phyloP scores from a whole-genome alignment of 768 basidiomycete species.

The Fomitopsis serialis region DNA sequence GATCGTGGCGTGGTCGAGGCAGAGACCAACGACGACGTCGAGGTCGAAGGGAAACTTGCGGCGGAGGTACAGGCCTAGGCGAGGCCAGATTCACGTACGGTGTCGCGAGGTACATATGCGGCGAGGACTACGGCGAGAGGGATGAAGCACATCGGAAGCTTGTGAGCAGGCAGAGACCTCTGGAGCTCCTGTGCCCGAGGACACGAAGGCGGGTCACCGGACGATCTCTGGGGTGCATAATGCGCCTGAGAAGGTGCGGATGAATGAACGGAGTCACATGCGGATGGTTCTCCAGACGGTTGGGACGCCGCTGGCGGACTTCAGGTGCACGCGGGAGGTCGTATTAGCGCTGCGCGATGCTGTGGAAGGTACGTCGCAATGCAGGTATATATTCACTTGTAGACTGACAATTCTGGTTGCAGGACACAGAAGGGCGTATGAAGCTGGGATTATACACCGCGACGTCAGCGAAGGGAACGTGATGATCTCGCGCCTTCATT shows the following conservation, averaged over 20 bases:
- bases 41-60: too few relatives aligned
- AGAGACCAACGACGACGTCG: background rate
- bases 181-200: too few relatives aligned
- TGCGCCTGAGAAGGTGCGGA: background rate
- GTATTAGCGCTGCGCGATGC: constrained; percentile 9
- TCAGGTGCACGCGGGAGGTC: constrained; percentile 6
- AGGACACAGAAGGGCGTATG: constrained; percentile 8
- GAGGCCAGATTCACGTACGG: too few relatives aligned
- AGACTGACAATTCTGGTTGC: too few relatives aligned
- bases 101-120: too few relatives aligned
- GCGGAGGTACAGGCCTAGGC: too few relatives aligned
- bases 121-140: too few relatives aligned
- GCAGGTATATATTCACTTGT: too few relatives aligned
- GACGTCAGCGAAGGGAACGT: constrained; percentile 18
- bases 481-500: constrained; percentile 1
- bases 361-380: constrained; percentile 1
- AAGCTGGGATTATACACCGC: constrained; percentile 11
- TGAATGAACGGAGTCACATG: constrained; percentile 9
- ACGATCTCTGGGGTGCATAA: constrained; percentile 1
- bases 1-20: background rate
- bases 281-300: constrained; percentile 7
- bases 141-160: too few relatives aligned
- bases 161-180: too few relatives aligned
- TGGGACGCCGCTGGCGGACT: constrained; percentile 3
- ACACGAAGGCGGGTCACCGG: background rate